Base-by-base conservation (phyloP, 768 basidiomycete genomes). In the Calvatia gigantea region DNA sequence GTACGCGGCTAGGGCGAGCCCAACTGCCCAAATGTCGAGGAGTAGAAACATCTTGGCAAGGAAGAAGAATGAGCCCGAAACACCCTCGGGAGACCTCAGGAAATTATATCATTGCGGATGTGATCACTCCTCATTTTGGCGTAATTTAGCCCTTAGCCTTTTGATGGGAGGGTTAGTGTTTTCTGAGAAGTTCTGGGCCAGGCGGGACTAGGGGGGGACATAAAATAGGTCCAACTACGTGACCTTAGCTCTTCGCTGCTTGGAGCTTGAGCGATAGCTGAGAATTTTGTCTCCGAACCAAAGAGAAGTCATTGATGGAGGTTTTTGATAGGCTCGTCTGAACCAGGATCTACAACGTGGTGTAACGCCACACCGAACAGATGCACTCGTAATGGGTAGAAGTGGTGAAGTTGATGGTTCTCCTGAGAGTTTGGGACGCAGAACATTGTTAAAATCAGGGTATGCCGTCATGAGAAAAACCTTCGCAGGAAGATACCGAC, bases 11-110 rank as follows among this genome's bases (percentile, higher is more conserved):
- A 32, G 11, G 2, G 44, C 35, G 23, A 55, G 6, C 7, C 46
- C 4, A 37, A 37, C 39, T 12, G 23, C 54, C 25, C 32, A 55
- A n/a, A 55, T 2, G 14, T 55, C 54, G 2, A 55, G n/a, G n/a
- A n/a, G 35, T 17, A 27, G 23, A 15, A 19, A n/a, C 54, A 55
- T 55, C 19, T 28, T 38, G 23, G 33, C 17, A 28, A 37, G 25
- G 37, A 23, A 28, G 27, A 27, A 41, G 14, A 21, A 25, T 19
- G 14, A 39, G 27, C 3, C 23, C n/a, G 32, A 21, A 9, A 11
- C 39, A 8, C 28, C 14, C 21, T 21, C 25, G 19, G 23, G 41
- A 21, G 39, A 12, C 4, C 25, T 21, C 21, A 17, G 17, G 12
- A 21, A 23, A 23, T 42, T 42, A 42, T 21, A 42, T 42, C 41